A percentile compares a stretch with the other conserved stretches of the same genome.
Evolutionary conservation across 371 early-diverging fungal genomes (phyloP).

Genomic region (Paraphysoderma sedebokerense): DNA sequence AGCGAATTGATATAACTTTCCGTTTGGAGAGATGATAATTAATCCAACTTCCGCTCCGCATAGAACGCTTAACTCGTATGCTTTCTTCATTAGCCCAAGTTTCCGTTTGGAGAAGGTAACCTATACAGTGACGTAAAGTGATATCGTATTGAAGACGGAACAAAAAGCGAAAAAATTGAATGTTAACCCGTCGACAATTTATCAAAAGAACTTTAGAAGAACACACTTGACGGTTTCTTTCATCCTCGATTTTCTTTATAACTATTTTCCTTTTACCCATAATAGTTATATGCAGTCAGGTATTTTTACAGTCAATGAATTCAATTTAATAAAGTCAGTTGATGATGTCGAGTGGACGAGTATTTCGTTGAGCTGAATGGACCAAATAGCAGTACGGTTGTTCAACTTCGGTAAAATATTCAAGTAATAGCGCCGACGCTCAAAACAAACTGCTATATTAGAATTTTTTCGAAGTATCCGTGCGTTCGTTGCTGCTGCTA

Average conservation of each 20-base stretch:
- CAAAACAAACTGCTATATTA: no score
- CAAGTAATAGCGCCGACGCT: no score
- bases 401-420: no score
- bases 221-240: slow-evolving; percentile 77
- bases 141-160: slow-evolving; percentile 1
- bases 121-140: slow-evolving; percentile 19
- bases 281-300: background rate
- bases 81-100: slow-evolving; percentile 97
- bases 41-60: slow-evolving; percentile 94
- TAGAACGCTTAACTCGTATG: slow-evolving; percentile 90
- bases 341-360: no score
- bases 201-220: background rate
- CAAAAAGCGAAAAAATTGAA: slow-evolving; percentile 2
- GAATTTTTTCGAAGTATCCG: no score
- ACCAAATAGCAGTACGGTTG: no score
- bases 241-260: slow-evolving; percentile 84
- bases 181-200: background rate
- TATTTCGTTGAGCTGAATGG: no score
- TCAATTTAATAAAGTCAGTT: no score
- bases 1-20: slow-evolving; percentile 83
- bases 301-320: no score
- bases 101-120: slow-evolving; percentile 97
- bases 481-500: no score
- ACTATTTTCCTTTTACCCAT: slow-evolving; percentile 97
- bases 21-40: slow-evolving; percentile 78